Percentiles rank a stretch among this genome's conserved stretches.
These are phyloP conservation scores for Tagetes patula DNA, from an alignment of 129 eudicot genomes.

Conservation along the genomic window DNA sequence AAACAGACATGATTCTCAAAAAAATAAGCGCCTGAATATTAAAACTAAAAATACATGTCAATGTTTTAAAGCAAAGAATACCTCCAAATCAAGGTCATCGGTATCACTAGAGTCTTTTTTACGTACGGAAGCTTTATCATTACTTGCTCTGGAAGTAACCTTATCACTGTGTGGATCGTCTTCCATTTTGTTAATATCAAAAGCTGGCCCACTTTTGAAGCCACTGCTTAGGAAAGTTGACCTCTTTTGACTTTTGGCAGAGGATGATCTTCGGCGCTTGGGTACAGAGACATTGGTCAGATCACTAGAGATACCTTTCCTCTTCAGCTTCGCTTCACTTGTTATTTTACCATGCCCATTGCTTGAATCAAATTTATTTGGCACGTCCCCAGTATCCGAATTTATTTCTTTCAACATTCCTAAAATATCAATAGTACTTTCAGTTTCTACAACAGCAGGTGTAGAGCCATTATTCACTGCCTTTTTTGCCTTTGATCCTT, in stretches of 20 bases:
- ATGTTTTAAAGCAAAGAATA: conserved; percentile 22
- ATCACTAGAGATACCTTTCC: conserved; percentile 49
- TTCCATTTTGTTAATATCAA: conserved; percentile 39
- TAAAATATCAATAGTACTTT: conserved; percentile 65
- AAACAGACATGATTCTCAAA: neutral
- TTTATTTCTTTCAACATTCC: conserved; percentile 87
- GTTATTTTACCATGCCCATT: conserved; percentile 51
- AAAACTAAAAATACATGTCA: neutral
- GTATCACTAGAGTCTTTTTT: conserved; percentile 30
- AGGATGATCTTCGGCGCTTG: conserved; percentile 71
- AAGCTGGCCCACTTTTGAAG: conserved; percentile 34
- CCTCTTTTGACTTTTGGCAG: conserved; percentile 50
- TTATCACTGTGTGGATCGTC: conserved; percentile 38
- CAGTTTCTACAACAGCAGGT: conserved; percentile 46
- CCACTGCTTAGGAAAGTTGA: conserved; percentile 21
- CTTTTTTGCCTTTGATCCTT: conserved; percentile 66
- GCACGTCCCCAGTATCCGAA: conserved; percentile 46
- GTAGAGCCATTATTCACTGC: conserved; percentile 47
- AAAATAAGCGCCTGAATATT: neutral
- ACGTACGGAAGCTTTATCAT: conserved; percentile 32
- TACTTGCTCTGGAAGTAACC: conserved; percentile 34
- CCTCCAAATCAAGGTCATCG: conserved; percentile 50
- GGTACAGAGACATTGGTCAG: conserved; percentile 53
- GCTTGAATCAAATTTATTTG: conserved; percentile 57
- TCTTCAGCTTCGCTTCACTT: conserved; percentile 36